Evolutionary conservation across 495 filamentous ascomycete genomes (phyloP), one percentile per base, ranked within the genome.

Genomic region (Penicillium paxilli): DNA sequence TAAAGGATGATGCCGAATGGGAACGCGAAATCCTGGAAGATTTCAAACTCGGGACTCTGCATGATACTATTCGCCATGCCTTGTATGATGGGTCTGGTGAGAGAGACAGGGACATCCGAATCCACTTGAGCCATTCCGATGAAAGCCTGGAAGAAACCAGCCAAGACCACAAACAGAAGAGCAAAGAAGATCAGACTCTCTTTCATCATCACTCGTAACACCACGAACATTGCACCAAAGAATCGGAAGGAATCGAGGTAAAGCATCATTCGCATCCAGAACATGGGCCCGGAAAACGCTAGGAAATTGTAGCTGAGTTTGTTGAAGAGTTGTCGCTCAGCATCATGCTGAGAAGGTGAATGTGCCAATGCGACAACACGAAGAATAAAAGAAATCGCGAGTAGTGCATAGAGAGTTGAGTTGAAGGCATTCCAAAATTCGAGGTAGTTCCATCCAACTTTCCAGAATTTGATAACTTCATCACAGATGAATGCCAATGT

Each of bases 151-250:
- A 96, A 77, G 72, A 98, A 98, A 16, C 94, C 94, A 40, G 93
- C 70, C 37, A 96, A 73, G 46, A 98, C 87, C 45, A 97, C 85
- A 45, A 86, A 73, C 5, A 98, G 82, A n/a, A 98, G 80, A 6
- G 92, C 90, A 61, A 98, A 98, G 79, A 98, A 98, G 57, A 98
- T 97, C 49, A 98, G 72, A 51, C 90, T 95, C 66, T 98, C 94
- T 62, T 92, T 91, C 94, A 98, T 98, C 95, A 98, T 98, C 46
- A 98, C 92, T 63, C 96, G 92, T 28, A 98, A 75, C 4, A 98
- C 90, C 7, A 98, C 92, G 28, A 98, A 80, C 95, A 98, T 98
- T 47, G 91, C 91, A 38, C 94, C 94, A 58, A 98, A 98, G 79
- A 98, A 98, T 54, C 89, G 87, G 74, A 94, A 90, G 0, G 85